phyloP scores from a whole-genome alignment of 192 early-diverging fungal species.

The Coemansia sp. region DNA sequence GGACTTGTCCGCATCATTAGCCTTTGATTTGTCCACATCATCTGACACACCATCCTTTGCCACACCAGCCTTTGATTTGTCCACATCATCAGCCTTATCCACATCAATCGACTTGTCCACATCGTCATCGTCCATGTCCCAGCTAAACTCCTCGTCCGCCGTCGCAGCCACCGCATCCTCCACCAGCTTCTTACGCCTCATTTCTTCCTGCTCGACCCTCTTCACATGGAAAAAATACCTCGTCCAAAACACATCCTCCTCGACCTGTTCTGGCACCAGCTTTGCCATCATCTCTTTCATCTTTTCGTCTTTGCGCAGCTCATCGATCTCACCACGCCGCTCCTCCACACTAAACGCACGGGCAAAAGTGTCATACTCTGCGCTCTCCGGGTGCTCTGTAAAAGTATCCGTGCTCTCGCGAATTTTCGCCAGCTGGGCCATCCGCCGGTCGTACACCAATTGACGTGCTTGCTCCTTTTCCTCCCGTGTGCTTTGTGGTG shows the following conservation, averaged over 20 bases:
- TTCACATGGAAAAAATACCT: conserved; percentile 47
- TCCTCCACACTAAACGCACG: conserved; percentile 10
- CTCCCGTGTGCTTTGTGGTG: conserved; percentile 44
- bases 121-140: conserved; percentile 41
- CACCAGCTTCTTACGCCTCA: conserved; percentile 42
- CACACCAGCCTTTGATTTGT: not conserved
- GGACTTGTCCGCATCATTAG: not conserved
- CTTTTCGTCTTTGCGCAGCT: conserved; percentile 7
- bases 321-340: too few species aligned
- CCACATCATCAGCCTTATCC: conserved; percentile 17
- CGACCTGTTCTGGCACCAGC: conserved; percentile 26
- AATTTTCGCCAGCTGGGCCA: conserved; percentile 43
- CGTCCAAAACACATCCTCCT: conserved; percentile 39
- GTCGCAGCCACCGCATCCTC: conserved; percentile 49
- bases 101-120: conserved; percentile 3
- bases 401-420: conserved; percentile 38
- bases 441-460: conserved; percentile 50
- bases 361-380: conserved; percentile 22
- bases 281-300: conserved; percentile 15
- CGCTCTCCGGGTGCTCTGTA: not conserved
- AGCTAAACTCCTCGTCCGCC: conserved; percentile 45
- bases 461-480: conserved; percentile 34
- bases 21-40: not conserved
- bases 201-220: conserved; percentile 47
- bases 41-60: not conserved